Evolutionary conservation across 768 basidiomycete genomes (phyloP), one percentile per base, ranked within the genome.

Genomic region (Termitomyces sp.): DNA sequence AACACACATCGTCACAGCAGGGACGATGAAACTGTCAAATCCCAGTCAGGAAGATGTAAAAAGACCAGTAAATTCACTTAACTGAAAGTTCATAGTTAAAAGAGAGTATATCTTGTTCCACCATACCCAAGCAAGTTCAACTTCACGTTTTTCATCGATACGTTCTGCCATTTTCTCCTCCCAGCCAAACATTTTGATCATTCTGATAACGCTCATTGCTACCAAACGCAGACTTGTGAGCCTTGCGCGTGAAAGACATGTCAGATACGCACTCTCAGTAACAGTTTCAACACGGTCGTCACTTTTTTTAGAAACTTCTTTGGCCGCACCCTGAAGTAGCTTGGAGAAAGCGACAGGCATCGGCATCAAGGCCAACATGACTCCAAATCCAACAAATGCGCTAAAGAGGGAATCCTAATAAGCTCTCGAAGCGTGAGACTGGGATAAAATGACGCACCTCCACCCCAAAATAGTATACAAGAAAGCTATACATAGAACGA

Each of bases 171-270:
- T 78, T 39, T 79, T 76, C 57, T 78, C 76, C 75, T 85, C 78
- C 79, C 88, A 80, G 9, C 77, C 88, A 63, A 90, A 88, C 54
- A 88, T 72, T 70, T 90, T 88, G 65, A 87, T 73, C 81, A 87
- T 86, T 12, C 85, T 77, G 8, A 86, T 69, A 24, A 82, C 78
- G 56, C 76, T 79, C 62, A 84, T 72, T 3, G 76, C 84, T 84
- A 51, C 1, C 3, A 18, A 31, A 20, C 34, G 69, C 73, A 16
- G 71, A 73, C 36, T 29, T 26, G 46, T 54, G 39, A 46, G 44
- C 39, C 52, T 33, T 52, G n/a, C 4, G 36, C 29, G 53, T 42
- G 37, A 15, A 54, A 22, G 49, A 29, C 5, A 6, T 64, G 62
- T 10, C 36, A 65, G 68, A 65, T 34, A 54, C 75, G 62, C 58